Conservation (phyloP, 352 stramenopile genomes). For the Lagenidium sp. region DNA sequence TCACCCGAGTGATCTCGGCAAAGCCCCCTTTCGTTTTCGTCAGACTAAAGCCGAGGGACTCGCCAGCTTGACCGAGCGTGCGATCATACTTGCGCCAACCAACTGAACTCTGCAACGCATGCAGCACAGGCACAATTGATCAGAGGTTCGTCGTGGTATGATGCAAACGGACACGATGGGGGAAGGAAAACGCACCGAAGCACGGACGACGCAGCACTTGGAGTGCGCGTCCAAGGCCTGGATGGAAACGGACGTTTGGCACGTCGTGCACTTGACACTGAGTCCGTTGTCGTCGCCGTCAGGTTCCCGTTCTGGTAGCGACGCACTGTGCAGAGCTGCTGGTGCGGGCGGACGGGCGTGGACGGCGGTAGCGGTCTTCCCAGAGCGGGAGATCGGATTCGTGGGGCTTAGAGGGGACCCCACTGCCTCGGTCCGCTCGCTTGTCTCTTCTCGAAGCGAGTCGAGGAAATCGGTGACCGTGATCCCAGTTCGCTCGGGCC, state of each 20-base stretch:
- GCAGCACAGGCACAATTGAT: not conserved
- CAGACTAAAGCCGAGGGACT: constrained; percentile 60
- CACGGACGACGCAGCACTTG: constrained; percentile 33
- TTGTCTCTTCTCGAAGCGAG: constrained; percentile 3
- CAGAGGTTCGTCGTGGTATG: not conserved
- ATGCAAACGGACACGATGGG: not conserved
- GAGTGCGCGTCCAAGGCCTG: constrained; percentile 56
- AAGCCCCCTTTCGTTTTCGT: constrained; percentile 56
- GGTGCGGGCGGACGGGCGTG: not conserved
- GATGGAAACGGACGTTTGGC: constrained; percentile 29
- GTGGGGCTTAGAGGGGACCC: constrained; percentile 1
- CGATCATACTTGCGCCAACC: constrained; percentile 59
- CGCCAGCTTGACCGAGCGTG: constrained; percentile 25
- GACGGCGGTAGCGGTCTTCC: not conserved
- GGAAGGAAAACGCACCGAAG: constrained; percentile 18
- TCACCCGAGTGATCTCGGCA: constrained; percentile 63
- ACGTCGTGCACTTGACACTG: constrained; percentile 68
- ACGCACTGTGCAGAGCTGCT: too few relatives aligned
- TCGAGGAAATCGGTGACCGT: constrained; percentile 43
- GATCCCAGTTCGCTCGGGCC: constrained; percentile 13
- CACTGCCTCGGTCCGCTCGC: not conserved
- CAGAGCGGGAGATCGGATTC: not conserved
- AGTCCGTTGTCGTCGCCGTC: too few relatives aligned
- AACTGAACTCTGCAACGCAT: not conserved
- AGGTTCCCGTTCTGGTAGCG: not conserved